phyloP scores from a whole-genome alignment of 495 filamentous ascomycete species.

The Echria macrotheca region DNA sequence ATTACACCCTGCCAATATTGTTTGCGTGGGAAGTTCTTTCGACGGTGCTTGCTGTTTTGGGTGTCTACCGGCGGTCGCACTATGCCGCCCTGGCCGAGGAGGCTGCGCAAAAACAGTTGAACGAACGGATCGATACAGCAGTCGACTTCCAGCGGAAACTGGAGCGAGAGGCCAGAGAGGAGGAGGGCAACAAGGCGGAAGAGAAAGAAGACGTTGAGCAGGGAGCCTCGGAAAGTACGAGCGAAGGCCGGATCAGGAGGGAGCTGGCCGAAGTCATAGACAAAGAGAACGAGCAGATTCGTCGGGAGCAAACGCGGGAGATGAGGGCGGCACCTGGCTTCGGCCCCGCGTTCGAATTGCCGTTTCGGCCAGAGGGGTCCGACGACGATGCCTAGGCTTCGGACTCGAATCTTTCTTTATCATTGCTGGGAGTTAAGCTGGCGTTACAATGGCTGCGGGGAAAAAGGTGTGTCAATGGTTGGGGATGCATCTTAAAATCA shows the following conservation, averaged over 20 bases:
- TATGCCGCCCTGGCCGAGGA: slow-evolving; percentile 33
- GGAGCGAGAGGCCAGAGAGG: background rate
- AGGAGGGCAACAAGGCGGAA: background rate
- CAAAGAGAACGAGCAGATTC: background rate
- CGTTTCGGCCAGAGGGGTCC: background rate
- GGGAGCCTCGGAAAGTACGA: background rate
- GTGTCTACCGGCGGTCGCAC: slow-evolving; percentile 38
- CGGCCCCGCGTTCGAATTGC: background rate
- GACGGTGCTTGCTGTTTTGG: slow-evolving; percentile 20
- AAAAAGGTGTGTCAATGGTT: too few species aligned
- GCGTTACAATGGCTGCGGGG: too few species aligned
- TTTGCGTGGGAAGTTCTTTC: slow-evolving; percentile 36
- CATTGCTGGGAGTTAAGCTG: too few species aligned
- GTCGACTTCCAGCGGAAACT: background rate
- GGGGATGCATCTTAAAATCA: too few species aligned
- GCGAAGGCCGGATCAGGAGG: background rate
- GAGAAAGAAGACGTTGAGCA: background rate
- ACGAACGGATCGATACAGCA: slow-evolving; percentile 12
- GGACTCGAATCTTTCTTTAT: too few species aligned
- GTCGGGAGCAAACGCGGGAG: background rate
- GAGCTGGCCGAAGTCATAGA: background rate
- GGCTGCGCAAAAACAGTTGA: slow-evolving; percentile 20
- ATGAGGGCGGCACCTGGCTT: background rate
- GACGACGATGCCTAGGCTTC: too few species aligned
- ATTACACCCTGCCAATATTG: slow-evolving; percentile 39